phyloP scores from a whole-genome alignment of 768 basidiomycete species.

The Tephrocybe rancida region DNA sequence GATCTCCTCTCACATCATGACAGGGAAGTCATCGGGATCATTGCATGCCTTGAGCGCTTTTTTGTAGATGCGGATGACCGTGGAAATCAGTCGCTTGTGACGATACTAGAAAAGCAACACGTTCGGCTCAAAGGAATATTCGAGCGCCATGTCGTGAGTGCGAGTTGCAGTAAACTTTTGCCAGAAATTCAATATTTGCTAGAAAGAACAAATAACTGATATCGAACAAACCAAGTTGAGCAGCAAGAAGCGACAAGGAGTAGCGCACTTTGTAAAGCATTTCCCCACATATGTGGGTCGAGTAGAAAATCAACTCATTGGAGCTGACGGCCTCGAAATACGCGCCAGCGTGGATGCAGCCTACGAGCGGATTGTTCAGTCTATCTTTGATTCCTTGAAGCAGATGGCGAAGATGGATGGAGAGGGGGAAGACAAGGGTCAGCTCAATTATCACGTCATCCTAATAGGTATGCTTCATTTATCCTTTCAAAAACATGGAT shows the following conservation, averaged over 20 bases:
- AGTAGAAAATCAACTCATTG: constrained; percentile 83
- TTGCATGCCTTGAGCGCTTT: constrained; percentile 78
- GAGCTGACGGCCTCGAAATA: constrained; percentile 76
- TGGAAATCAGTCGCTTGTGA: constrained; percentile 72
- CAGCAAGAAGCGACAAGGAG: constrained; percentile 90
- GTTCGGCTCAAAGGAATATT: constrained; percentile 73
- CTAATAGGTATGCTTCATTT: constrained; percentile 72
- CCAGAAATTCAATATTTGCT: constrained; percentile 1
- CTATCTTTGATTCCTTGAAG: constrained; percentile 92
- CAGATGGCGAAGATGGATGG: constrained; percentile 97
- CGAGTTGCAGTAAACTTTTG: background rate
- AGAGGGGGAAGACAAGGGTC: constrained; percentile 93
- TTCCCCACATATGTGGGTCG: constrained; percentile 88
- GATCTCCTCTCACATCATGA: constrained; percentile 7
- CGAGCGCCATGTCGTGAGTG: constrained; percentile 72
- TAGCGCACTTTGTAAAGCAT: constrained; percentile 88
- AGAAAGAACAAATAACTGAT: constrained; percentile 86
- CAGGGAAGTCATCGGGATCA: constrained; percentile 86
- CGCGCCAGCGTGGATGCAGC: constrained; percentile 76
- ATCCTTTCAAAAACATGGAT: background rate
- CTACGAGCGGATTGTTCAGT: constrained; percentile 86
- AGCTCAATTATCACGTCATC: constrained; percentile 95
- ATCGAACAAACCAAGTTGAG: constrained; percentile 92
- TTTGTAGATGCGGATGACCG: constrained; percentile 78
- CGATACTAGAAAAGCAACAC: constrained; percentile 82